Evolutionary conservation across 805 yeast genomes (phyloP), one percentile per base, ranked within the genome.

Genomic region (Kazachstania africana): DNA sequence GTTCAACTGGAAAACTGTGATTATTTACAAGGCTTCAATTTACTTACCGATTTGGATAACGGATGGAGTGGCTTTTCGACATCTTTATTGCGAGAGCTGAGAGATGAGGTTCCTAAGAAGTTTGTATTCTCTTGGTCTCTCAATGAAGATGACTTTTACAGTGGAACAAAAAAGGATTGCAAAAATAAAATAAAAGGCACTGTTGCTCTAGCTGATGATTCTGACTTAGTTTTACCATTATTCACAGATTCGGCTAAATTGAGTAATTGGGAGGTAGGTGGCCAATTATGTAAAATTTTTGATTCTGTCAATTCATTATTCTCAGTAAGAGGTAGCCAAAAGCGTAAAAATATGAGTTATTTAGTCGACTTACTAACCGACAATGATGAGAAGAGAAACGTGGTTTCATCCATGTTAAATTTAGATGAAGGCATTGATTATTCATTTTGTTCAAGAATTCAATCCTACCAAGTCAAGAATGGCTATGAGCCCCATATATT

Each of bases 1-100:
- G 54, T 59, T 2, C 56, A 68, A 25, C 47, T 91, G 10, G 98
- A 88, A 48, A 68, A 71, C 37, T 75, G 91, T 49, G 96, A 91
- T 50, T 53, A 62, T 17, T 48, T 87, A 13, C 70, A 68, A 33
- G 95, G 95, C 1, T 36, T 91, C 8, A 80, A 79, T 42, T 30
- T 82, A 0, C 46, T 76, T 2, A 68, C 79, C 0, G 95, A 85
- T 32, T 42, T 77, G 3, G 94, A 82, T 47, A 65, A 72, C 15
- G 80, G 78, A 0, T 88, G 97, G 97, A 78, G 84, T 29, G 94
- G 94, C 0, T 73, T 80, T 43, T 54, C 81, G 4, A 50, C 57
- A 25, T 63, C 64, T 28, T 41, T 75, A 38, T 36, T 85, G 16
- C 44, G 57, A n/a, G 67, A 64, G 6, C 31, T 85, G 13, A 62